Evolutionary conservation across 192 early-diverging fungal species (phyloP), one percentile per base, ranked within the genome.

Genomic region (Entomortierella beljakovae): DNA sequence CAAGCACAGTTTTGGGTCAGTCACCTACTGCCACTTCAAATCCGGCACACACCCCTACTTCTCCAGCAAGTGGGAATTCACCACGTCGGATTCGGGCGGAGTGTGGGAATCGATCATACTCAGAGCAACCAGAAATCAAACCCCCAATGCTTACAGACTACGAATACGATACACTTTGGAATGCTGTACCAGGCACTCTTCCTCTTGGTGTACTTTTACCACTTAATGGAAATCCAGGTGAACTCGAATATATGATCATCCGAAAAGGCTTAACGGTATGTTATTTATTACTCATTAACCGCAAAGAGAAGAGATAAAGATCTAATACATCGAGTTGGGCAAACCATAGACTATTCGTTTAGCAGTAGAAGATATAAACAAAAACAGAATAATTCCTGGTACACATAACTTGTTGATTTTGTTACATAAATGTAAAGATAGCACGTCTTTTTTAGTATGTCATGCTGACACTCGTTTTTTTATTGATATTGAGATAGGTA

Each of bases 291-390:
- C 23, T 40, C n/a, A 5, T 37, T 43, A 31, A 20, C n/a, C 15
- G 28, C 7, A 1, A 16, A 52, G 23, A 28, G 31, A 32, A 55
- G 28, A 8, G 54, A 31, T 8, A 11, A 26, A 11, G 10, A 32
- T 31, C 28, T 56, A 10, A 56, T 11, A n/a, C n/a, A n/a, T n/a
- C n/a, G 6, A 15, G 11, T 33, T 13, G 31, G 18, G 25, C 2
- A 28, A 23, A 29, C 9, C 22, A 34, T 51, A 83, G 58, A 76
- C 71, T 8, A 83, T 86, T 23, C 80, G 85, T 42, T 64, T 86
- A 69, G 85, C 85, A 16, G 85, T 83, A 3, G 69, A 83, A 34
- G 71, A 86, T 37, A 80, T 86, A 25, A 86, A 86, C 57, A 60
- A 28, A 8, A 32, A 62, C 22, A 35, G 66, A 13, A 56, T 82